Percentiles rank a stretch among this genome's conserved stretches.
Conservation (phyloP, 345 rosid species). For the Garcia nutans region DNA sequence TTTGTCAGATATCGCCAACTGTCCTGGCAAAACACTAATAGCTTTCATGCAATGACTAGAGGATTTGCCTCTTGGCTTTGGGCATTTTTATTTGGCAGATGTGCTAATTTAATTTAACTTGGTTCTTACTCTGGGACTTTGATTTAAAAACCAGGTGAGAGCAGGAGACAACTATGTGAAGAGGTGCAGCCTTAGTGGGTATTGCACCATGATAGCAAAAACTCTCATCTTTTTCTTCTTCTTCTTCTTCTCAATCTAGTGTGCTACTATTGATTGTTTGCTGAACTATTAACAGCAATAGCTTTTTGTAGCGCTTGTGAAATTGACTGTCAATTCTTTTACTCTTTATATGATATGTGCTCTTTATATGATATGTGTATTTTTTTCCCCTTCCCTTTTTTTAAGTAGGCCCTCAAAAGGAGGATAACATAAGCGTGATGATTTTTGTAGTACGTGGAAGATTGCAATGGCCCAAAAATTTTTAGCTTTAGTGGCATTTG, state of each 20-base stretch:
- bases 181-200: not conserved
- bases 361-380: not conserved
- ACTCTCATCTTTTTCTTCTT: too few relatives aligned
- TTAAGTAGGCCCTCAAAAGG: not conserved
- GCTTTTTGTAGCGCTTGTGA: not conserved
- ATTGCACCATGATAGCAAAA: not conserved
- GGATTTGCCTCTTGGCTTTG: not conserved
- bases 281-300: not conserved
- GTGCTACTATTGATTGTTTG: not conserved
- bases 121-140: not conserved
- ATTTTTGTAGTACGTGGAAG: not conserved
- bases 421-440: not conserved
- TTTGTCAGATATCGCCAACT: conserved; percentile 10
- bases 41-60: conserved; percentile 8
- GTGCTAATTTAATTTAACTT: conserved; percentile 2
- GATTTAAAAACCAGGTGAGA: not conserved
- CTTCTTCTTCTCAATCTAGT: not conserved
- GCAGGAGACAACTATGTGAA: not conserved
- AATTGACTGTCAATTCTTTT: not conserved
- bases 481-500: too few relatives aligned
- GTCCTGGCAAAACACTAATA: not conserved
- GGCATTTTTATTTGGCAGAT: not conserved
- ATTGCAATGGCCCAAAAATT: not conserved
- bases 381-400: not conserved
- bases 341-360: not conserved